Evolutionary conservation across 805 yeast genomes (phyloP).

Genomic region (Yarrowia bubula): DNA sequence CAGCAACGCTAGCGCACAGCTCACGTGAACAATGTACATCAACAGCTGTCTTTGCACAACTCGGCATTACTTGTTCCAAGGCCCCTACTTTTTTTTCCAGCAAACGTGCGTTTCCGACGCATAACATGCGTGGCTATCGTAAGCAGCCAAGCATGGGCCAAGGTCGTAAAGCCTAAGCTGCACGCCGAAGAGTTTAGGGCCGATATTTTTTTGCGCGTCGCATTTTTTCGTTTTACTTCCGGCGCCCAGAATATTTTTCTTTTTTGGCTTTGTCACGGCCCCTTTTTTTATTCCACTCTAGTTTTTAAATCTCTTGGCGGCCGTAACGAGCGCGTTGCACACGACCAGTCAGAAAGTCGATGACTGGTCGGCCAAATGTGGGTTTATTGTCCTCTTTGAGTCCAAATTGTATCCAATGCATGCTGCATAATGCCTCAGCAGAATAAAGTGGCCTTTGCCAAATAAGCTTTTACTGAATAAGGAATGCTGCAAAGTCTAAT

Average conservation of each 20-base stretch:
- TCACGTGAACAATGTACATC: not conserved
- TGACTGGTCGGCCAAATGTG: not conserved
- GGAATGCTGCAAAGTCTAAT: conserved; percentile 5
- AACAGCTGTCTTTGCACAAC: not conserved
- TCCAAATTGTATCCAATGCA: not conserved
- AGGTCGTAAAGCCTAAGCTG: not conserved
- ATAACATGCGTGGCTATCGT: conserved; percentile 7
- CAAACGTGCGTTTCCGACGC: conserved; percentile 10
- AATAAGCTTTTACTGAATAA: not conserved
- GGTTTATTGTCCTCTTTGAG: not conserved
- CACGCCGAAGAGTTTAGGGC: too few species aligned
- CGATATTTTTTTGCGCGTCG: not conserved
- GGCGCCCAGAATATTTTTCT: not conserved
- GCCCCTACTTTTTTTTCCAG: too few species aligned
- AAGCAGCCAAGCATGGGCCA: conserved; percentile 10
- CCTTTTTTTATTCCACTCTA: not conserved
- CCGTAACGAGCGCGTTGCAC: too few species aligned
- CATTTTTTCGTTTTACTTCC: too few species aligned
- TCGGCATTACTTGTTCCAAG: too few species aligned
- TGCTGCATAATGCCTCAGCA: conserved; percentile 4
- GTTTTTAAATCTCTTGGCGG: not conserved
- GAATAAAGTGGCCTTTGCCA: not conserved
- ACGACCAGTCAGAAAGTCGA: too few species aligned
- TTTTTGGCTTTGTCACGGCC: not conserved
- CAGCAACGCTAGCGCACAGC: not conserved